Conservation (phyloP, 1,284 basidiomycete species). For the Moesziomyces globuligerus region DNA sequence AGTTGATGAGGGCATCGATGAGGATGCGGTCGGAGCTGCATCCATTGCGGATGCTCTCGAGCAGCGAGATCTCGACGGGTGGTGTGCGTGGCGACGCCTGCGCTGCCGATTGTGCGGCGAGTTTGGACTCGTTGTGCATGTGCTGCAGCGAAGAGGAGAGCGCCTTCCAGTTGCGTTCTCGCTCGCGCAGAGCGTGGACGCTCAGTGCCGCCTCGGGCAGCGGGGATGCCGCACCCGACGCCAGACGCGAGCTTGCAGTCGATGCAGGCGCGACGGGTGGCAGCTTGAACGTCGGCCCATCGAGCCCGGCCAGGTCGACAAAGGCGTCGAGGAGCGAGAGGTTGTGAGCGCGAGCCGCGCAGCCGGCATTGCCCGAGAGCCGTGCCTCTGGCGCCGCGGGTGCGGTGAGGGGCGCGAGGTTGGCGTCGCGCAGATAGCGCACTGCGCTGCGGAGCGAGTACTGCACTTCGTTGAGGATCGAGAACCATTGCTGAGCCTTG, state of each 20-base stretch:
- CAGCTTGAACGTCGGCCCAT: conserved; percentile 38
- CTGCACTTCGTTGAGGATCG: conserved; percentile 53
- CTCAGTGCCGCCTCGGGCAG: conserved; percentile 30
- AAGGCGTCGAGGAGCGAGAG: conserved; percentile 46
- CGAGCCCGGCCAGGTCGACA: conserved; percentile 29
- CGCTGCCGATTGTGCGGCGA: background rate
- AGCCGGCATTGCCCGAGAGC: conserved; percentile 32
- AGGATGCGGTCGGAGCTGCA: conserved; percentile 22
- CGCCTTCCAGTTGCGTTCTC: conserved; percentile 39
- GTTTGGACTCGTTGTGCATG: conserved; percentile 12
- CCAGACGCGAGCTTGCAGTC: background rate
- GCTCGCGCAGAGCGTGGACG: conserved; percentile 35
- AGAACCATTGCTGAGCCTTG: conserved; percentile 46
- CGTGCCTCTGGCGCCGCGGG: conserved; percentile 31
- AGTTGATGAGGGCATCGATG: conserved; percentile 33
- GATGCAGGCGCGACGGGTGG: conserved; percentile 7
- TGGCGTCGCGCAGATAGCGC: conserved; percentile 31
- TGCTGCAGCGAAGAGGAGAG: conserved; percentile 33
- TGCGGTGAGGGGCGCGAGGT: conserved; percentile 34
- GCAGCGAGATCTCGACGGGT: conserved; percentile 7
- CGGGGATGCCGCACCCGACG: background rate
- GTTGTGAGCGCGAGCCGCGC: conserved; percentile 28
- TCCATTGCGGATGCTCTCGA: conserved; percentile 29
- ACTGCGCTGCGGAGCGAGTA: conserved; percentile 37
- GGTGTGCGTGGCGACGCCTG: background rate